Percentiles rank a stretch among this genome's conserved stretches.
Evolutionary conservation across 495 filamentous ascomycete genomes (phyloP).

Genomic region (Entonaema liquescens): DNA sequence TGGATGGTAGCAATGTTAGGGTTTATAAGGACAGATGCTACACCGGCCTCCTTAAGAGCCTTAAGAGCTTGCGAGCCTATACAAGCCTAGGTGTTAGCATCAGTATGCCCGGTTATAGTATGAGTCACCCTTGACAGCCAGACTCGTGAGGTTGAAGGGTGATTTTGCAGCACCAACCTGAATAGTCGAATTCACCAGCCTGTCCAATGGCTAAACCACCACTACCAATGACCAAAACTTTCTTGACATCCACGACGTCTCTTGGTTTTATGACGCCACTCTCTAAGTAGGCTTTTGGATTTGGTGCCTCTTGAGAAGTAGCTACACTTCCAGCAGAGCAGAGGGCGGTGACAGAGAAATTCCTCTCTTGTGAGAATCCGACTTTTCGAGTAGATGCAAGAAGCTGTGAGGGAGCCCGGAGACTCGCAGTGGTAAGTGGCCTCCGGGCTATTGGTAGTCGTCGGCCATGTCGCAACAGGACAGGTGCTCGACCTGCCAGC

Average conservation of each 20-base stretch:
- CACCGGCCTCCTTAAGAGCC: constrained; percentile 96
- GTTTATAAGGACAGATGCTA: constrained; percentile 95
- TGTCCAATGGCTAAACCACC: constrained; percentile 98
- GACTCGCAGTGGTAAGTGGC: constrained; percentile 46
- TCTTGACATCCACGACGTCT: constrained; percentile 89
- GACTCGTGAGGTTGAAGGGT: constrained; percentile 18
- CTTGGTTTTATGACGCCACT: constrained; percentile 82
- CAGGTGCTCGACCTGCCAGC: constrained; percentile 59
- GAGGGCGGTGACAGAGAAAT: constrained; percentile 50
- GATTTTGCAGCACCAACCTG: constrained; percentile 65
- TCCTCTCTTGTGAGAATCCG: constrained; percentile 49
- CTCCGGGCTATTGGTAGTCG: constrained; percentile 54
- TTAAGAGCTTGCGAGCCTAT: constrained; percentile 94
- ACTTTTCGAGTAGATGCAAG: constrained; percentile 43
- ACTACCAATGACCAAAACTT: constrained; percentile 95
- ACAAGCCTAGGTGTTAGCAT: constrained; percentile 14
- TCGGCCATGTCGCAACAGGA: constrained; percentile 58
- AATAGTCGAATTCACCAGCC: constrained; percentile 99
- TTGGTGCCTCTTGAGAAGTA: constrained; percentile 71
- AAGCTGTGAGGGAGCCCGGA: constrained; percentile 46
- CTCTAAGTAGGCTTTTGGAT: constrained; percentile 85
- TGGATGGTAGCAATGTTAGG: constrained; percentile 99
- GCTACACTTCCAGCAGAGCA: constrained; percentile 42
- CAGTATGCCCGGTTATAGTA: constrained; percentile 10
- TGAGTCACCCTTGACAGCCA: constrained; percentile 46